Percentiles rank a stretch among this genome's conserved stretches.
phyloP scores from a whole-genome alignment of 2,329 filamentous ascomycete species.

The Grosmannia penicillata region DNA sequence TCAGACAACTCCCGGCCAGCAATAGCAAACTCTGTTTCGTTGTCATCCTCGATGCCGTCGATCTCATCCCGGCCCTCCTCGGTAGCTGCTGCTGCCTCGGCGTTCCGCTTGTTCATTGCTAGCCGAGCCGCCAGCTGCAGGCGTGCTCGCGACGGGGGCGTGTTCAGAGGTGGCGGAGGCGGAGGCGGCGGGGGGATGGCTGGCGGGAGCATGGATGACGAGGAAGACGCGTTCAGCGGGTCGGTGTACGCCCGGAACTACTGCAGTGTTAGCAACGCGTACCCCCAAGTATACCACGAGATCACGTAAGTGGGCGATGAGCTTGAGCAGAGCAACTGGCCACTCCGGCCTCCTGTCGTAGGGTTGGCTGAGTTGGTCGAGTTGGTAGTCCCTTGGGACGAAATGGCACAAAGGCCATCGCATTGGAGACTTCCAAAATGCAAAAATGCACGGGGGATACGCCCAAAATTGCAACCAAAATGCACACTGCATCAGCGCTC shows the following conservation, averaged over 20 bases:
- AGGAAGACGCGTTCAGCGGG: slow-evolving; percentile 33
- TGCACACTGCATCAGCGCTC: too few relatives aligned
- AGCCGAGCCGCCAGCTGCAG: slow-evolving; percentile 82
- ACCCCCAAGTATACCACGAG: not conserved
- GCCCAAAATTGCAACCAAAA: too few relatives aligned
- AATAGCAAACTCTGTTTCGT: too few relatives aligned
- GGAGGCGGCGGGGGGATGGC: slow-evolving; percentile 47
- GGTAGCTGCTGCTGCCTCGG: slow-evolving; percentile 27
- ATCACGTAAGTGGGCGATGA: too few relatives aligned
- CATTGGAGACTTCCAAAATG: too few relatives aligned
- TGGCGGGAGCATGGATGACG: slow-evolving; percentile 36
- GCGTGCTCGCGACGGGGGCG: slow-evolving; percentile 73
- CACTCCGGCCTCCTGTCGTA: too few relatives aligned
- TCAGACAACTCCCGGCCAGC: too few relatives aligned
- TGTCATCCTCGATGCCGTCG: not conserved
- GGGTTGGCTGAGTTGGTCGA: too few relatives aligned
- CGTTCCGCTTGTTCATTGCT: slow-evolving; percentile 53
- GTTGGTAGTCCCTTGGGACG: too few relatives aligned
- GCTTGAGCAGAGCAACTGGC: too few relatives aligned
- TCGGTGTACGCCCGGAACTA: slow-evolving; percentile 48
- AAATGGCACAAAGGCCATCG: too few relatives aligned
- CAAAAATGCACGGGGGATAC: too few relatives aligned
- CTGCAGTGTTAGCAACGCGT: slow-evolving; percentile 1
- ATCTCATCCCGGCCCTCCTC: slow-evolving; percentile 16
- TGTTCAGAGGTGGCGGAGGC: slow-evolving; percentile 62